Percentiles rank a stretch among this genome's conserved stretches.
These are phyloP conservation scores for Exsudoporus frostii DNA, from an alignment of 768 basidiomycete species.

Conservation along the genomic window DNA sequence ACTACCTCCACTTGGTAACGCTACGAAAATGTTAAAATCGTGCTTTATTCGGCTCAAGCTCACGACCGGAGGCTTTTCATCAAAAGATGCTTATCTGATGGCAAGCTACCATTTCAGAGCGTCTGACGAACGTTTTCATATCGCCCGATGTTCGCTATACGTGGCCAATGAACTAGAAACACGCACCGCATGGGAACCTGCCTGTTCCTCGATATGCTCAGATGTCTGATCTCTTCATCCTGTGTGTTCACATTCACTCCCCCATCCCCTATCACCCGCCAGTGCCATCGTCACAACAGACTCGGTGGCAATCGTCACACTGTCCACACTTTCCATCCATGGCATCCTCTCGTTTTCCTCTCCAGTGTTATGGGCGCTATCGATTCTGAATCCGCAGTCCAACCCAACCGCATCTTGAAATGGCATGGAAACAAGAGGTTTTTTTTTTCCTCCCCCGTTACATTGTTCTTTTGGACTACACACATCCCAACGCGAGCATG, in stretches of 20 bases:
- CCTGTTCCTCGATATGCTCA: slow-evolving; percentile 11
- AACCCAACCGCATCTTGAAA: slow-evolving; percentile 8
- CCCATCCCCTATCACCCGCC: background rate
- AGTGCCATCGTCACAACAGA: slow-evolving; percentile 1
- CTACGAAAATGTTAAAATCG: slow-evolving; percentile 1
- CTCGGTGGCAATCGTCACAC: background rate
- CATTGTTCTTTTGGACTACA: slow-evolving; percentile 8
- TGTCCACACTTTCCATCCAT: slow-evolving; percentile 1
- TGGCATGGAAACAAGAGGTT: slow-evolving; percentile 20
- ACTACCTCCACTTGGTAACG: slow-evolving; percentile 17
- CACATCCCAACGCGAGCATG: too few relatives aligned
- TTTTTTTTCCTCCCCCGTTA: slow-evolving; percentile 4
- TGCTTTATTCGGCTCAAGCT: slow-evolving; percentile 14
- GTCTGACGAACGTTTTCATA: slow-evolving; percentile 25
- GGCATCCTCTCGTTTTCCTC: slow-evolving; percentile 10
- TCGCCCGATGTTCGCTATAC: slow-evolving; percentile 19
- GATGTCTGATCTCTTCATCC: slow-evolving; percentile 9
- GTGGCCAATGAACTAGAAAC: slow-evolving; percentile 6
- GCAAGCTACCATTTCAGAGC: slow-evolving; percentile 7
- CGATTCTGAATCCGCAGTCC: slow-evolving; percentile 12
- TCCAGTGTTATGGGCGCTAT: slow-evolving; percentile 13
- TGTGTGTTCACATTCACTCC: slow-evolving; percentile 2
- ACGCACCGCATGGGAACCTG: slow-evolving; percentile 14
- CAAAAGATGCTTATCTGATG: slow-evolving; percentile 24
- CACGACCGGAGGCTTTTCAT: slow-evolving; percentile 24